Evolutionary conservation across 2,329 filamentous ascomycete genomes (phyloP), one percentile per base, ranked within the genome.

Genomic region (Colletotrichum siamense): DNA sequence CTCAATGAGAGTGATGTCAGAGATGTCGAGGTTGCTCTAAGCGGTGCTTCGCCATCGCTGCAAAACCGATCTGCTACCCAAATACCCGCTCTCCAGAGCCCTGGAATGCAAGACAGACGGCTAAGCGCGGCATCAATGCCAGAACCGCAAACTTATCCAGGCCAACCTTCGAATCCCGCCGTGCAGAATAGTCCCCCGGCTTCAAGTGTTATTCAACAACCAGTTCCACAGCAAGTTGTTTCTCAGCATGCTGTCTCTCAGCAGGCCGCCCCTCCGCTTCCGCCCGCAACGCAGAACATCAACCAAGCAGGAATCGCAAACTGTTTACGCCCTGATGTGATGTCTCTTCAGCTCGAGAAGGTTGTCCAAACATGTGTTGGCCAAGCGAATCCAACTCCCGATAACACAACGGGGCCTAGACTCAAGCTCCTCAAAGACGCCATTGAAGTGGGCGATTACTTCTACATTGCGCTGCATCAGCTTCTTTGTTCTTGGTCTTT

Each of bases 391-490:
- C 15, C 65, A 70, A 10, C 65, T 13, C 49, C 61, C n/a, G 75
- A 78, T 26, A 24, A 44, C 15, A 75, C 71, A 15, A 62, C 75
- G 8, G 12, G 30, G 61, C 85, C 85, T 28, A 88, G 94, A 34
- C 85, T 92, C 39, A 78, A 82, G n/a, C 86, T 94, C 9, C 84
- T 96, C 15, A 80, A 78, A 30, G 85, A 91, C 28, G 94, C 94
- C 2, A 93, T 92, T 78, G 59, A 77, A 3, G 79, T 81, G 1
- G 82, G 88, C 6, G 94, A 96, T 81, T 77, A 86, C 63, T 91
- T 94, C 80, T 96, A 93, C 81, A 79, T 95, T 66, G 86, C 89
- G 8, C 81, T 94, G 15, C 93, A 95, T 80, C 93, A 95, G 80
- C 75, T 94, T 3, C 93, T 91, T 81, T 94, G 92, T 80, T 80